phyloP scores from a whole-genome alignment of 306 rosid genomes.

The Alnus rubra region DNA sequence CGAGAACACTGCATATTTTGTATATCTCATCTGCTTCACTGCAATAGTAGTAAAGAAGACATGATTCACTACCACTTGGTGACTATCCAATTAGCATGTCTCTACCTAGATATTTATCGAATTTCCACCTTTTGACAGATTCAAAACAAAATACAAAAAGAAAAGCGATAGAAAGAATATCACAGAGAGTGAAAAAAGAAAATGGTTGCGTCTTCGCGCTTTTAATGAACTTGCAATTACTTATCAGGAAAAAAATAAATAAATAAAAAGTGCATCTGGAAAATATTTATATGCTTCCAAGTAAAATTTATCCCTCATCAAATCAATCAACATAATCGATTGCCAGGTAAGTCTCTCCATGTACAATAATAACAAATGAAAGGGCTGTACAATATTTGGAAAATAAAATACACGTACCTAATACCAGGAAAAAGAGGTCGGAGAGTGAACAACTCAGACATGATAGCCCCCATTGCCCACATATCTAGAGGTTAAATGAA shows the following conservation, averaged over 20 bases:
- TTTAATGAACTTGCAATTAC: too few relatives aligned
- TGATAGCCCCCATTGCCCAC: constrained; percentile 99
- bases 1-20: constrained; percentile 90
- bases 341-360: not conserved
- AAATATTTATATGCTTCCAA: not conserved
- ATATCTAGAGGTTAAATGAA: constrained; percentile 49
- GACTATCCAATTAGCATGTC: not conserved
- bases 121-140: not conserved
- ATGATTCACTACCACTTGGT: constrained; percentile 18
- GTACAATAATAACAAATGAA: not conserved
- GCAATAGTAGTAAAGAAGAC: constrained; percentile 28
- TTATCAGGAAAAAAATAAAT: not conserved
- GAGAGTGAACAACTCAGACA: constrained; percentile 88
- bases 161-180: not conserved
- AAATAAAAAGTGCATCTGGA: not conserved
- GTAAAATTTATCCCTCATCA: not conserved
- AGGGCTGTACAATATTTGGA: not conserved
- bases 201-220: too few relatives aligned
- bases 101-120: not conserved
- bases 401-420: constrained; percentile 47
- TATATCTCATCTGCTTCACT: constrained; percentile 91
- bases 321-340: not conserved
- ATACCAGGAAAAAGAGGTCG: constrained; percentile 94
- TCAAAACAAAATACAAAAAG: not conserved
- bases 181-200: not conserved